A percentile compares a stretch with the other conserved stretches of the same genome.
phyloP scores from a whole-genome alignment of 805 yeast species.

The Maudiozyma saulgeensis region DNA sequence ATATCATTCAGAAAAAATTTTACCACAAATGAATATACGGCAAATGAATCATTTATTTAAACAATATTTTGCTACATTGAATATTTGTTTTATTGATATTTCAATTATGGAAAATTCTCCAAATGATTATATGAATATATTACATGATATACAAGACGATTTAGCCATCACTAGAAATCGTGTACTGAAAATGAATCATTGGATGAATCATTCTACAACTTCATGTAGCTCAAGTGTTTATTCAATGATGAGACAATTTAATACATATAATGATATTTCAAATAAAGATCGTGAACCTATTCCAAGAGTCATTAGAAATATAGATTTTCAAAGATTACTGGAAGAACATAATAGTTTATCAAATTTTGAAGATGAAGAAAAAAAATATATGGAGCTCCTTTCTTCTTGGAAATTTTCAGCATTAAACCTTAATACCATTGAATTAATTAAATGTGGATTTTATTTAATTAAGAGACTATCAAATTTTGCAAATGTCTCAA shows the following conservation, averaged over 20 bases:
- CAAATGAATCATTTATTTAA: slow-evolving; percentile 11
- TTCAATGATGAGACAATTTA: slow-evolving; percentile 23
- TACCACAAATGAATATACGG: slow-evolving; percentile 7
- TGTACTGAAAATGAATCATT: slow-evolving; percentile 21
- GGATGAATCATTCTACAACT: slow-evolving; percentile 22
- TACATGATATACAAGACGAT: slow-evolving; percentile 3
- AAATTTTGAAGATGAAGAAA: not conserved
- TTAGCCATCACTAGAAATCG: slow-evolving; percentile 8
- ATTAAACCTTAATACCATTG: slow-evolving; percentile 15
- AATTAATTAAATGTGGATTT: slow-evolving; percentile 23
- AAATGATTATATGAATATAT: slow-evolving; percentile 1
- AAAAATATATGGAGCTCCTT: slow-evolving; percentile 13
- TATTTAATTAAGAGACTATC: slow-evolving; percentile 16
- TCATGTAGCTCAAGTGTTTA: slow-evolving; percentile 17
- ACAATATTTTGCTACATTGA: slow-evolving; percentile 20
- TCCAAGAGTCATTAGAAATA: slow-evolving; percentile 15
- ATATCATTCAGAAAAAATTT: slow-evolving; percentile 3
- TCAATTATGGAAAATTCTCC: not conserved
- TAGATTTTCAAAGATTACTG: slow-evolving; percentile 11
- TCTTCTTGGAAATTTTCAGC: slow-evolving; percentile 27
- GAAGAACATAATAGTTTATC: not conserved
- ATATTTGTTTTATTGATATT: slow-evolving; percentile 13
- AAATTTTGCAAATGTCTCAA: slow-evolving; percentile 7
- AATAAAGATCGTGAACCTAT: slow-evolving; percentile 2
- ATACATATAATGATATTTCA: not conserved